Conservation (phyloP, 352 stramenopile species). For the Globisporangium ultimum region DNA sequence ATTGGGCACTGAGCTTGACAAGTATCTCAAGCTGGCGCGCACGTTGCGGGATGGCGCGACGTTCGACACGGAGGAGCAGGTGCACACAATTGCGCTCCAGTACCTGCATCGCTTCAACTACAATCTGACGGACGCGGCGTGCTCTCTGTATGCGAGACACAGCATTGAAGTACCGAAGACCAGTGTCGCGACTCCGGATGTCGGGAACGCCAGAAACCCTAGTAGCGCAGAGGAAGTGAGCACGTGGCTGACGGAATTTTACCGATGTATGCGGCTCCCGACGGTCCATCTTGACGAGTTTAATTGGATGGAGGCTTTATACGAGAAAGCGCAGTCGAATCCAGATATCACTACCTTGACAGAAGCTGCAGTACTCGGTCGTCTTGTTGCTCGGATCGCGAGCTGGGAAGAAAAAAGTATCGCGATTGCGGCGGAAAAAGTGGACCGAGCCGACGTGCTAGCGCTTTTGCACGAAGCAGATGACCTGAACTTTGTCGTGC, state of each 20-base stretch:
- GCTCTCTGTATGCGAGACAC: slow-evolving; percentile 76
- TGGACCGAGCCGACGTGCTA: slow-evolving; percentile 47
- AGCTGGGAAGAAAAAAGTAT: slow-evolving; percentile 48
- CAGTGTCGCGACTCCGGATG: not conserved
- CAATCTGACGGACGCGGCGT: slow-evolving; percentile 72
- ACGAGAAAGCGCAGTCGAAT: slow-evolving; percentile 23
- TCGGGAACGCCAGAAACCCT: not conserved
- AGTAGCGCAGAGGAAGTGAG: slow-evolving; percentile 35
- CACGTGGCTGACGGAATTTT: slow-evolving; percentile 66
- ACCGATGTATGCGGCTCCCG: slow-evolving; percentile 47
- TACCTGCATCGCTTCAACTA: slow-evolving; percentile 83
- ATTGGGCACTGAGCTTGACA: slow-evolving; percentile 62
- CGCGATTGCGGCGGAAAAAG: slow-evolving; percentile 20
- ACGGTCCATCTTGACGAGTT: slow-evolving; percentile 37
- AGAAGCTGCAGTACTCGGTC: slow-evolving; percentile 52
- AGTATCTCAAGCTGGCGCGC: slow-evolving; percentile 75
- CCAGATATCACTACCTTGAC: slow-evolving; percentile 29
- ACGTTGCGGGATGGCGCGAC: slow-evolving; percentile 73
- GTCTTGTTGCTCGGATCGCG: slow-evolving; percentile 48
- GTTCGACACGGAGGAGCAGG: slow-evolving; percentile 78
- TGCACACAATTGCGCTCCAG: slow-evolving; percentile 64
- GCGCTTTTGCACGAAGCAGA: slow-evolving; percentile 56
- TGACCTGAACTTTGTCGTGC: slow-evolving; percentile 45
- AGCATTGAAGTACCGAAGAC: slow-evolving; percentile 67
- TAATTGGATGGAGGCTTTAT: slow-evolving; percentile 36